phyloP scores from a whole-genome alignment of 768 basidiomycete genomes.

The Hypsizygus marmoreus region DNA sequence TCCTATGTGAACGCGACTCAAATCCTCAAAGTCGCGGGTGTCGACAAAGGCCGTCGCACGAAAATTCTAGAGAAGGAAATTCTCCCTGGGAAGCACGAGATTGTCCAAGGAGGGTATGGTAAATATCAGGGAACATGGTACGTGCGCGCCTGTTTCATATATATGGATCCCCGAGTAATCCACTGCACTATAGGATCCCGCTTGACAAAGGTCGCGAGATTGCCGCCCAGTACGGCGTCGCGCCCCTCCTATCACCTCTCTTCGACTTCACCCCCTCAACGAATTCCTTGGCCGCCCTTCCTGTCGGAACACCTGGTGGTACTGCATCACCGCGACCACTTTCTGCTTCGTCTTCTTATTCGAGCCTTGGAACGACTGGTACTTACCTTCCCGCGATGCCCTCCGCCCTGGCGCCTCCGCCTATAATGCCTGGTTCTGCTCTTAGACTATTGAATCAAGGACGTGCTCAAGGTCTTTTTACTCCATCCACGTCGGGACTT shows the following conservation, averaged over 20 bases:
- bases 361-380: conserved; percentile 47
- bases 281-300: conserved; percentile 68
- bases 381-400: conserved; percentile 47
- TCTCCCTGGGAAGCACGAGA: conserved; percentile 92
- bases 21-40: conserved; percentile 97
- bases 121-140: conserved; percentile 99
- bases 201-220: conserved; percentile 93
- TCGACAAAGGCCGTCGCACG: conserved; percentile 94
- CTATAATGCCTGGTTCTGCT: conserved; percentile 87
- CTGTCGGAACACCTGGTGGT: conserved; percentile 49
- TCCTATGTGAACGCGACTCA: conserved; percentile 98
- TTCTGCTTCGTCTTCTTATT: conserved; percentile 70
- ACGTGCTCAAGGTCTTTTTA: conserved; percentile 83
- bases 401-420: conserved; percentile 71
- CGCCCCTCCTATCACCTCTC: conserved; percentile 81
- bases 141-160: conserved; percentile 24
- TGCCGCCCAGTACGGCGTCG: conserved; percentile 89
- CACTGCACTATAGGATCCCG: conserved; percentile 72
- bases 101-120: conserved; percentile 98
- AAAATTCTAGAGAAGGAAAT: conserved; percentile 99
- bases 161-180: conserved; percentile 6
- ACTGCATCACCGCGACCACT: conserved; percentile 61
- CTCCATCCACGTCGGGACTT: conserved; percentile 74
- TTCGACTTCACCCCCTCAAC: conserved; percentile 91
- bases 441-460: conserved; percentile 84